Evolutionary conservation across 179 eudicot species (phyloP), one percentile per base, ranked within the genome.

Genomic region (Beta macrorhiza): DNA sequence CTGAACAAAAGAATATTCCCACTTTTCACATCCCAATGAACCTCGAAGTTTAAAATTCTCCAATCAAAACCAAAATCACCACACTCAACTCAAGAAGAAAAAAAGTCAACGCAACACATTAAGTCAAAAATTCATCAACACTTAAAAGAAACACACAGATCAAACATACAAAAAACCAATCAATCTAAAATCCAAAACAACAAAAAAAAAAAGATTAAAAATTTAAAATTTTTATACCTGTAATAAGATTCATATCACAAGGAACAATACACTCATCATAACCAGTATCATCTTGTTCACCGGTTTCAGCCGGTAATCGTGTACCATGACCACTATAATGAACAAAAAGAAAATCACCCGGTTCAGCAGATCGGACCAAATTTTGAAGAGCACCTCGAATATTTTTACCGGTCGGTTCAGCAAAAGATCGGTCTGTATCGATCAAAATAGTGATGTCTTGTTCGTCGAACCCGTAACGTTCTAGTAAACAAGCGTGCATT

Each of bases 301-400:
- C 98, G 10, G 97, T 93, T 88, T 93, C 98, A 47, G 98, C 97
- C 9, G 98, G 98, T 20, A 94, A 86, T 1, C 98, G 85, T 1
- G 97, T 93, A 8, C 97, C 97, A 74, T 94, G 98, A 3, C 98
- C 98, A 57, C 98, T 93, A 55, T 93, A 94, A 79, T 94, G 98
- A 16, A 94, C 94, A 44, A 91, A 94, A 9, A 91, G 81, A n/a
- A 67, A 78, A 57, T 94, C 98, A 1, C 93, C 97, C 0, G 86
- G 81, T 6, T 79, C 67, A 32, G 95, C 94, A 3, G 89, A 84
- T 15, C 79, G 67, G 5, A 95, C 86, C 51, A 95, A 87, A 63
- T 84, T 64, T 16, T 86, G 19, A 20, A 95, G 88, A 0, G 92
- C 91, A 0, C 63, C 67, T 2, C 95, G 87, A 16, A 92, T 89